Percentiles rank a stretch among this genome's conserved stretches.
phyloP scores from a whole-genome alignment of 164 flowering plant species.

The Dillenia suffruticosa region DNA sequence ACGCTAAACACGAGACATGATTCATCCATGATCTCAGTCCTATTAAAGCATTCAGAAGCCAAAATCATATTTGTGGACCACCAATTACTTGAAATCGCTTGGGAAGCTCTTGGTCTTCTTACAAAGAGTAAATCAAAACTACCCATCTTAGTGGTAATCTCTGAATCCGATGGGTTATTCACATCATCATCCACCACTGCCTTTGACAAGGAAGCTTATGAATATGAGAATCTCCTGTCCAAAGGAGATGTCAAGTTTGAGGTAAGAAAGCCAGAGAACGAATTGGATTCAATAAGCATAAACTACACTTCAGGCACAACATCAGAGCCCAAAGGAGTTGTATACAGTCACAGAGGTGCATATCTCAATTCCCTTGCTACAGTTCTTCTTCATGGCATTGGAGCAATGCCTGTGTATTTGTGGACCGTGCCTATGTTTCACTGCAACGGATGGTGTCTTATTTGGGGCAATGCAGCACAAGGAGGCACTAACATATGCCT shows the following conservation, averaged over 20 bases:
- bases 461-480: conserved; percentile 45
- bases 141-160: conserved; percentile 41
- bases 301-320: conserved; percentile 61
- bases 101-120: conserved; percentile 33
- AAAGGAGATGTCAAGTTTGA: conserved; percentile 17
- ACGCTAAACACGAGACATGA: conserved; percentile 57
- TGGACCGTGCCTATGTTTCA: conserved; percentile 58
- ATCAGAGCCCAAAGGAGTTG: conserved; percentile 48
- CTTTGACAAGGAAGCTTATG: conserved; percentile 9
- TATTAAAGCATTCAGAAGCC: conserved; percentile 54
- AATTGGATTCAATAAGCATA: conserved; percentile 39
- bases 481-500: conserved; percentile 48
- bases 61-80: conserved; percentile 59
- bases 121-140: conserved; percentile 15
- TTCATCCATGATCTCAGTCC: conserved; percentile 41
- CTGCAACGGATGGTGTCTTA: conserved; percentile 51
- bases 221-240: conserved; percentile 41
- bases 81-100: conserved; percentile 38
- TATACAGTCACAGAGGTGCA: conserved; percentile 50
- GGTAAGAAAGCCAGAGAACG: conserved; percentile 21
- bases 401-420: conserved; percentile 33
- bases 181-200: not conserved
- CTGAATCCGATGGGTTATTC: conserved; percentile 23
- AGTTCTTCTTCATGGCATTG: conserved; percentile 27
- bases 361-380: conserved; percentile 40